phyloP scores from a whole-genome alignment of 2,329 filamentous ascomycete genomes.

The Raffaelea ambrosiae region DNA sequence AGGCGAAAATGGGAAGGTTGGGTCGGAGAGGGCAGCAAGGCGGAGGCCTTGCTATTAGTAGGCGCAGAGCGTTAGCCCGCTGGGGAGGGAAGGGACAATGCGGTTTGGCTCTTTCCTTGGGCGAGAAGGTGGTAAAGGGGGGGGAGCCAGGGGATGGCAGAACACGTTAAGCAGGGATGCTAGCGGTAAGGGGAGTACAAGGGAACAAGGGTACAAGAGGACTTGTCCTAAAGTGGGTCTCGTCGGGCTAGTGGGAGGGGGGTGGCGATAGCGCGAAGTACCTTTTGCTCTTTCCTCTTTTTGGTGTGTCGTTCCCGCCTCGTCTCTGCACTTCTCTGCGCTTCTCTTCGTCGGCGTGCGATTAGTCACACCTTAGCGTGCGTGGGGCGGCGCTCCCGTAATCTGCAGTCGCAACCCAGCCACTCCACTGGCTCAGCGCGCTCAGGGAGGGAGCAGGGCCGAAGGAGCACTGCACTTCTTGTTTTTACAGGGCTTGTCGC shows the following conservation, averaged over 20 bases:
- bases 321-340: no score
- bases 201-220: slow-evolving; percentile 1
- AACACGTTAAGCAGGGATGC: slow-evolving; percentile 10
- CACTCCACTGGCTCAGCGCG: not conserved
- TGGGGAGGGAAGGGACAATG: not conserved
- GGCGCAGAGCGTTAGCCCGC: not conserved
- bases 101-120: slow-evolving; percentile 1
- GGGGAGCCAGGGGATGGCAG: slow-evolving; percentile 1
- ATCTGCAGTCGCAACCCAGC: slow-evolving; percentile 2
- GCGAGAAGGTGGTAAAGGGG: slow-evolving; percentile 3
- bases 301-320: not conserved
- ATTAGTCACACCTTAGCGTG: slow-evolving; percentile 12
- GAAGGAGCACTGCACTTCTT: not conserved
- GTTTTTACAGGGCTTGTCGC: not conserved
- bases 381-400: not conserved
- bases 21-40: not conserved
- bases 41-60: not conserved
- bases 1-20: not conserved
- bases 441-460: not conserved
- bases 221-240: not conserved
- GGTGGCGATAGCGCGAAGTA: slow-evolving; percentile 14
- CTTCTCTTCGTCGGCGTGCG: not conserved
- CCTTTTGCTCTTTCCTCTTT: not conserved
- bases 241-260: slow-evolving; percentile 10
- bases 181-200: slow-evolving; percentile 1